Conservation (phyloP, 2,329 filamentous ascomycete species). For the Colletotrichum aenigma region DNA sequence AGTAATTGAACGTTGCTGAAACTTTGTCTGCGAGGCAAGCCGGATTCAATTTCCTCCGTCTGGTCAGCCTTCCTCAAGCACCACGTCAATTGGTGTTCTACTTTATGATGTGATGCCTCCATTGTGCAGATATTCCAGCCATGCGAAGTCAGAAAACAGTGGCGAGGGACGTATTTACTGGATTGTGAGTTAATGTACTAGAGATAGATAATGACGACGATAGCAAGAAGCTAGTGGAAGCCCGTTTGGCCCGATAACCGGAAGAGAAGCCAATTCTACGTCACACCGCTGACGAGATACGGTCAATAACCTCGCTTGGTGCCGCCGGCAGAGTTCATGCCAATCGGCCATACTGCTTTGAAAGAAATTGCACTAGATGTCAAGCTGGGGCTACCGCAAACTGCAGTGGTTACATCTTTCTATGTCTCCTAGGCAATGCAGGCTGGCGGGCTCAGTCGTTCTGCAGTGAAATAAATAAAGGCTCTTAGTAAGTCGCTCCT, state of each 20-base stretch:
- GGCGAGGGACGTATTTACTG: not conserved
- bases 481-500: too few species aligned
- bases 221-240: not conserved
- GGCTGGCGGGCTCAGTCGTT: constrained; percentile 36
- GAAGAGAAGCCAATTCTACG: not conserved
- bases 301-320: not conserved
- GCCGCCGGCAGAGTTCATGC: not conserved
- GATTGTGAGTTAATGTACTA: too few species aligned
- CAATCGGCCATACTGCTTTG: not conserved
- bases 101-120: not conserved
- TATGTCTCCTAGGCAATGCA: constrained; percentile 45
- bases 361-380: constrained; percentile 28
- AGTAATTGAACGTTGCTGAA: not conserved
- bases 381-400: constrained; percentile 31
- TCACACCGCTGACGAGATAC: not conserved
- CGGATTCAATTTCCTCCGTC: not conserved
- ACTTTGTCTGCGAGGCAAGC: not conserved
- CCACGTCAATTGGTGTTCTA: not conserved
- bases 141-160: not conserved
- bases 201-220: too few species aligned
- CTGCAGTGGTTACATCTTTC: constrained; percentile 37
- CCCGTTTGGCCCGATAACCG: not conserved
- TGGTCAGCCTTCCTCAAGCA: not conserved
- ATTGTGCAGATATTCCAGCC: not conserved
- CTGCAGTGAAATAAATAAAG: constrained; percentile 29